Evolutionary conservation across 2,329 filamentous ascomycete species (phyloP), one percentile per base, ranked within the genome.

Genomic region (Oidium heveae): DNA sequence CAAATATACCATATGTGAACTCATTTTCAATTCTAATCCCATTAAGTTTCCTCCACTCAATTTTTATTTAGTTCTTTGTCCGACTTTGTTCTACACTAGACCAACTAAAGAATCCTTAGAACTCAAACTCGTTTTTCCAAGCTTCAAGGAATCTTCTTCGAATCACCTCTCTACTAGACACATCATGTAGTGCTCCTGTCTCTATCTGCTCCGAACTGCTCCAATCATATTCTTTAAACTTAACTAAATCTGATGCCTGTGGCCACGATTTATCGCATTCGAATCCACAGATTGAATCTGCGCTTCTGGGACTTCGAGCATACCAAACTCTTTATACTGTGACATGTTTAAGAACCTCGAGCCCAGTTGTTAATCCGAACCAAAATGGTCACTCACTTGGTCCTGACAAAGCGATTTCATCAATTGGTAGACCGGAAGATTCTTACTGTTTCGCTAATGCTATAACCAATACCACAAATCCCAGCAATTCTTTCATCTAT

Each of bases 51-150:
- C 6, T 6, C 24, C 24, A 28, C 6, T 28, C 24, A 3, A 28
- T 28, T 3, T 3, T 28, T 28, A 28, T 28, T 28, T 28, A 28
- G 24, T 28, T 28, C 6, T 28, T 28, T 28, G 24, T 28, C 6
- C 24, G 24, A 28, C 24, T 28, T 28, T 6, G 24, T 28, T 28
- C 24, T 28, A 28, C 6, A 3, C 3, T 28, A 28, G 3, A 28
- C 24, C 24, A 28, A 28, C 24, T 28, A 28, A 28, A 28, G 24
- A 65, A 22, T 36, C 12, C 18, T 13, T 32, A 94, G 79, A 86
- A 84, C 58, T 95, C 89, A 10, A 76, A 74, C 53, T 78, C 79
- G 43, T 94, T 95, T 69, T 96, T 96, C 70, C 71, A 86, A 55
- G 80, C 81, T 18, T 74, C 82, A 58, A 81, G 77, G 63, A 83